Base-by-base conservation (phyloP, 768 basidiomycete genomes). In the Ephemerocybe angulata region DNA sequence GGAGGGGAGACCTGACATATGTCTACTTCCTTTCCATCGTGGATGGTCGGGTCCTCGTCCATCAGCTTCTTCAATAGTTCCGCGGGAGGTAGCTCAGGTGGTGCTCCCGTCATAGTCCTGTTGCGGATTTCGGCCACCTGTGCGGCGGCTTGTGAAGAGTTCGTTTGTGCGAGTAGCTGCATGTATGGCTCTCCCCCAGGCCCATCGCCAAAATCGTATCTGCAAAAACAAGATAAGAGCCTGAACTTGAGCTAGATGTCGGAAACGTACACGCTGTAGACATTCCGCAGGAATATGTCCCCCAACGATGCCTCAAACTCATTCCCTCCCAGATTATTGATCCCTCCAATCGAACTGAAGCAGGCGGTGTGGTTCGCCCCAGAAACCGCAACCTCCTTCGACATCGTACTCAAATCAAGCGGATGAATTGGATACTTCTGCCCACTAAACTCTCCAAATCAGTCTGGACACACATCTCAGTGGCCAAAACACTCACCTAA, bases 351-450 rank as follows among this genome's bases (percentile, higher is more conserved):
- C 19, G 69, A 3, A 3, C 41, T 67, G 19, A 70, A 53, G 60
- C 78, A 80, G 40, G 73, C 70, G 1, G 74, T 72, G 51, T 71
- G 72, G 7, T 72, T 63, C 1, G 70, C 57, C 4, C 71, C 70
- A 17, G 64, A 42, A 0, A 67, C 46, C 3, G 58, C 54, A 3
- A 58, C 33, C 40, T 72, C 65, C 2, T 63, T 57, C 6, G 58
- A 56, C 22, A 73, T 66, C 6, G 64, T 65, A 21, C 66, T 71
- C 30, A 80, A 52, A 49, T 80, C 78, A 37, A 80, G 66, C 21
- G 78, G 77, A 51, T 80, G 75, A 46, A 80, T 67, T 12, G 75
- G 62, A 52, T 69, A 76, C 12, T 61, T 41, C 46, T 67, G 61
- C 29, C 63, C 67, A 8, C 75, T 73, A 42, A 28, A 17, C 33